Base-by-base conservation (phyloP, 805 yeast species). In the Myxozyma vanderwaltii region DNA sequence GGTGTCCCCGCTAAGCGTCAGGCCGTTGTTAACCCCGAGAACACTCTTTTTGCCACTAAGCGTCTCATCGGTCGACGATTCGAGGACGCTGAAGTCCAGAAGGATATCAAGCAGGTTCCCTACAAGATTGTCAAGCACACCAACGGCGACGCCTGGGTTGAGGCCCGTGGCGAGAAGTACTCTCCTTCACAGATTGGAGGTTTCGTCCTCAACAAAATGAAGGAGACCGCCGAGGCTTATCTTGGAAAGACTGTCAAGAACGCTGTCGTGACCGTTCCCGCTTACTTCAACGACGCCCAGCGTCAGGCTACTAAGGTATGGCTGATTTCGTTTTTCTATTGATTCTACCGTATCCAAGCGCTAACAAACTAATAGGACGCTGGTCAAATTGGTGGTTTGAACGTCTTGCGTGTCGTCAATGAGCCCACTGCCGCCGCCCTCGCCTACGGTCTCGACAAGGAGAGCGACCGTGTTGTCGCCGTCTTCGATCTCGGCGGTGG, bases 401-500 rank as follows among this genome's bases (percentile, higher is more conserved):
- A 90, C 79, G 91, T 88, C 67, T 82, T 89, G 72, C 84, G 95
- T 78, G 95, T 88, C 66, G 94, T 88, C 66, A 88, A 88, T 80
- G 95, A 88, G 81, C 95, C 95, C 71, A 87, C 94, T 65, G 94
- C 94, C 65, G 94, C 97, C 66, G 96, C 97, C 65, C 81, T 90
- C 72, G 97, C 97, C 66, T 90, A 90, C 77, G 97, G 97, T 79
- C 81, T 90, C 72, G 96, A 90, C 79, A 88, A 87, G 81, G 83
- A 81, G 73, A 50, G 51, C 49, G 86, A 82, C 69, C 86, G 85
- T 78, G 87, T 88, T 64, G 96, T 91, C 70, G 97, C 97, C 64
- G 97, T 91, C 67, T 91, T 91, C 80, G 97, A 91, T 79, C 83
- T 91, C 73, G 97, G 97, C 85, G 97, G 97, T 77, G 97, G 97